phyloP scores from a whole-genome alignment of 306 rosid genomes.

The Cicer judaicum region DNA sequence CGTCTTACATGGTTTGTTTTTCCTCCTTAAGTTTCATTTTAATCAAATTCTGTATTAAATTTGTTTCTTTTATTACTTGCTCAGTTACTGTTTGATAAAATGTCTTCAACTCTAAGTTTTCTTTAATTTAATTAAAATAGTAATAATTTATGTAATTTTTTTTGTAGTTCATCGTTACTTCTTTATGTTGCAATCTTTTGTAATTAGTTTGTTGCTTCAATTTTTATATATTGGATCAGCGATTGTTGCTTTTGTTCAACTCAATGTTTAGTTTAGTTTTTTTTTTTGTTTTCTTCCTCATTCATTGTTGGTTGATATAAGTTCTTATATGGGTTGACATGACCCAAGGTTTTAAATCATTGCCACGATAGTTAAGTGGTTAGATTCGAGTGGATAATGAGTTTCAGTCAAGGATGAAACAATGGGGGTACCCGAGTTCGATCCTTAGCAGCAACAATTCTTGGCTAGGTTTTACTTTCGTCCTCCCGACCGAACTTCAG shows the following conservation, averaged over 20 bases:
- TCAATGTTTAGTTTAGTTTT: neutral
- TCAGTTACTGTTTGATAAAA: neutral
- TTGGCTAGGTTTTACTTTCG: too few relatives aligned
- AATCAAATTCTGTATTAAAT: neutral
- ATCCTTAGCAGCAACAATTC: too few relatives aligned
- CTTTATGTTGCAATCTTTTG: neutral
- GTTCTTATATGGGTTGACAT: neutral
- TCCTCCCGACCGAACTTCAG: too few relatives aligned
- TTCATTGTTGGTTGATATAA: neutral
- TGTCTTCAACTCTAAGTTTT: neutral
- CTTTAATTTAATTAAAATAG: neutral
- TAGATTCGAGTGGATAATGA: too few relatives aligned
- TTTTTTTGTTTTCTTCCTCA: too few relatives aligned
- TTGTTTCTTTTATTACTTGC: neutral
- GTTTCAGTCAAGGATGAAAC: too few relatives aligned
- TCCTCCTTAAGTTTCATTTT: neutral
- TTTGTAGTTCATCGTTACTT: neutral
- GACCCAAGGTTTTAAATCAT: neutral
- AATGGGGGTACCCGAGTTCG: too few relatives aligned
- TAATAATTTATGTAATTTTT: neutral
- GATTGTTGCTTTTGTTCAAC: slow-evolving; percentile 6
- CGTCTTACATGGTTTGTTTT: slow-evolving; percentile 61
- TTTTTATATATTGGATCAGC: neutral
- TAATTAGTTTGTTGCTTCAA: neutral
- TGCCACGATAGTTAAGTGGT: too few relatives aligned